Conservation (phyloP, 768 basidiomycete species). For the Cubamyces sp. region DNA sequence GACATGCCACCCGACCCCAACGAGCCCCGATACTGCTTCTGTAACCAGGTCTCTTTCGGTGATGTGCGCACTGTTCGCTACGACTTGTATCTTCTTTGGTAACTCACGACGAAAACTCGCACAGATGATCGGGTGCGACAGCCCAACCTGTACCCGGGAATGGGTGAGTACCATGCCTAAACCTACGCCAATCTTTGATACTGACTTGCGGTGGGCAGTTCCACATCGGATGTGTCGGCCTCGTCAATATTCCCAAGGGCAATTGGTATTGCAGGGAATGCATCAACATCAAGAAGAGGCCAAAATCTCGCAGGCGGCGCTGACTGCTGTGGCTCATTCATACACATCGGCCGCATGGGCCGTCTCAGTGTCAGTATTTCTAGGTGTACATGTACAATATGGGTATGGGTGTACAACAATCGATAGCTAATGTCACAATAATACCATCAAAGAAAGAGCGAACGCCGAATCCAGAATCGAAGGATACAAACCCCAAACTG, state of each 20-base stretch:
- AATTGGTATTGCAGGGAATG: constrained; percentile 81
- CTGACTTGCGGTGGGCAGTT: constrained; percentile 51
- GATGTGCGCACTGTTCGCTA: constrained; percentile 56
- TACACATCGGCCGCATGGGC: neutral
- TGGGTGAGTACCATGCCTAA: constrained; percentile 62
- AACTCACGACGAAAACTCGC: neutral
- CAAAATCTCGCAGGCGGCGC: constrained; percentile 8
- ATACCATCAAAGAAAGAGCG: neutral
- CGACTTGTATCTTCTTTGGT: too few relatives aligned
- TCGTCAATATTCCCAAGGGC: constrained; percentile 57
- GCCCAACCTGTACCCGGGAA: constrained; percentile 68
- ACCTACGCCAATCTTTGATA: neutral
- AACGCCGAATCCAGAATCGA: too few relatives aligned
- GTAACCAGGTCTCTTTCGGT: constrained; percentile 79
- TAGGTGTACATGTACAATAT: constrained; percentile 22
- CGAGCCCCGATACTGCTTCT: constrained; percentile 79
- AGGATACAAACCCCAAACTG: neutral
- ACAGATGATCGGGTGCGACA: constrained; percentile 90
- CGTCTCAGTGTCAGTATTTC: neutral
- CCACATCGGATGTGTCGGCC: constrained; percentile 69
- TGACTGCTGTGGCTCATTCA: neutral
- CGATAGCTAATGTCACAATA: constrained; percentile 5
- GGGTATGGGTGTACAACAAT: constrained; percentile 12
- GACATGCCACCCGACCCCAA: constrained; percentile 32
- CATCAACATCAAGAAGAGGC: constrained; percentile 28